Base-by-base conservation (phyloP, 768 basidiomycete species). In the Cubamyces lactineus region DNA sequence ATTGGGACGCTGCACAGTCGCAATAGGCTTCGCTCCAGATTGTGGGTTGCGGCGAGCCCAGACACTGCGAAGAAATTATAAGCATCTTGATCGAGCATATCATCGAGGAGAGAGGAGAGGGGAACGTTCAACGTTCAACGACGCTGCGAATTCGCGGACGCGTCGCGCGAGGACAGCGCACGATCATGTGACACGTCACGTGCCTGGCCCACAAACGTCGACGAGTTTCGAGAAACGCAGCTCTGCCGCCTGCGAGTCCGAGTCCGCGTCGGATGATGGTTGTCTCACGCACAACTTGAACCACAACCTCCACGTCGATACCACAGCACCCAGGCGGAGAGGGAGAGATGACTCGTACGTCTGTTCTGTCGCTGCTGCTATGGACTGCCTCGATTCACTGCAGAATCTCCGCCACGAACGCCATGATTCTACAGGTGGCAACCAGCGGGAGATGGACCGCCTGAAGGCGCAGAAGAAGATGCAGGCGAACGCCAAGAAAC, bases 371-470 rank as follows among this genome's bases (percentile, higher is more conserved):
- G 16, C 38, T 19, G 17, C 2, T 24, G 8, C 23, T 15, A 26
- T 26, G 65, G 49, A 16, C 50, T 57, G 58, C 38, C 64, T 62
- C 65, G 65, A 66, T 66, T 66, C 65, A 66, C 57, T 66, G 21
- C 45, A 60, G 59, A 42, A 19, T 42, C 28, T 13, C 30, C 30
- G 24, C n/a, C 26, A 30, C 26, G 24, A 52, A 24, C 47, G 16
- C 41, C 39, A 28, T 57, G 59, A 53, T 21, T 5, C 24, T 68
- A 39, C 68, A 92, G 91, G 91, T 69, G 91, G 91, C 67, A 91
- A 93, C 72, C 91, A 92, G 73, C 84, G 91, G 54, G 91, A 93
- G 7, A 80, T 76, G 74, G 91, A 88, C 73, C 89, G 91, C 66
- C 74, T 76, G 21, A 87, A 85, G 72, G 86, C 88, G 15, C 85